A percentile compares a stretch with the other conserved stretches of the same genome.
Conservation (phyloP, 2,329 filamentous ascomycete genomes). For the Phoma sp. region DNA sequence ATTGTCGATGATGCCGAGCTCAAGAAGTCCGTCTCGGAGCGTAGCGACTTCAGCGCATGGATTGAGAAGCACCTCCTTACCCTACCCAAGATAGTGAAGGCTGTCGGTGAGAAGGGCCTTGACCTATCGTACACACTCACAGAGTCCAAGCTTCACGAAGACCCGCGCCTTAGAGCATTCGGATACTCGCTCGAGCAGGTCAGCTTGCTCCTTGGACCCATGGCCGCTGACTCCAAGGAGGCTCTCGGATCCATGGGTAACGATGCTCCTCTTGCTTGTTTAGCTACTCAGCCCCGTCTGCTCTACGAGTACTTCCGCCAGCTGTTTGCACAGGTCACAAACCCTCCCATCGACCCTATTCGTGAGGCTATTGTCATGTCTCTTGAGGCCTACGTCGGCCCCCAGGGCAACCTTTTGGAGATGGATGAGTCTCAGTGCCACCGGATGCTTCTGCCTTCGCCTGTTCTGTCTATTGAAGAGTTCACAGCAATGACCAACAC, state of each 20-base stretch:
- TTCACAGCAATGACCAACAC: conserved; percentile 88
- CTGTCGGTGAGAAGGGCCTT: conserved; percentile 62
- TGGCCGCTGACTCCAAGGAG: conserved; percentile 97
- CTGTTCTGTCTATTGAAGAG: conserved; percentile 86
- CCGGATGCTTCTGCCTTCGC: conserved; percentile 83
- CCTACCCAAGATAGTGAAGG: conserved; percentile 74
- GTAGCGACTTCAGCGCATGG: conserved; percentile 89
- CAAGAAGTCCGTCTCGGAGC: conserved; percentile 84
- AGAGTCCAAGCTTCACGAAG: conserved; percentile 76
- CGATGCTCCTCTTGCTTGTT: conserved; percentile 88
- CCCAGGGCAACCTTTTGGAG: conserved; percentile 92
- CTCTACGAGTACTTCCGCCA: conserved; percentile 97
- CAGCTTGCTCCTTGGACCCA: conserved; percentile 86
- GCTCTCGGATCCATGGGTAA: conserved; percentile 98
- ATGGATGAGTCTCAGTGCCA: conserved; percentile 91
- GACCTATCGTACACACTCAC: conserved; percentile 74
- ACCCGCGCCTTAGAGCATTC: conserved; percentile 82
- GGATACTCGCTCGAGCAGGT: conserved; percentile 97
- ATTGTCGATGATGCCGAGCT: conserved; percentile 95
- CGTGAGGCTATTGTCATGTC: conserved; percentile 99
- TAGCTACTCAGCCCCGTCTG: conserved; percentile 86
- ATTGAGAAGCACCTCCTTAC: conserved; percentile 84
- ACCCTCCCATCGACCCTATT: conserved; percentile 96
- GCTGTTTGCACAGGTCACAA: conserved; percentile 96
- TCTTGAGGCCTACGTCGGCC: conserved; percentile 92